Evolutionary conservation across 176 grass and related monocot genomes (phyloP).

Genomic region (Olyra latifolia): DNA sequence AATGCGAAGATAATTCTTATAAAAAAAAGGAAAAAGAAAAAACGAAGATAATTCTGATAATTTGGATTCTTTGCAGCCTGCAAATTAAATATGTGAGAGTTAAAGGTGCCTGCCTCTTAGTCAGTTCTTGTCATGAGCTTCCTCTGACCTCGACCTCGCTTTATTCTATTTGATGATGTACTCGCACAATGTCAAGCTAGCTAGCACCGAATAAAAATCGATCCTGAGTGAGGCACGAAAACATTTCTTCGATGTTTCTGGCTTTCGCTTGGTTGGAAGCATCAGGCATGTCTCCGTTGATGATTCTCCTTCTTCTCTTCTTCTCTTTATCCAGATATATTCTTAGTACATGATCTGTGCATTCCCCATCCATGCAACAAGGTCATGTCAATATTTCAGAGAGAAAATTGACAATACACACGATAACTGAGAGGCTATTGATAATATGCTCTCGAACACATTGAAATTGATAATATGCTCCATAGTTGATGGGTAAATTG

Average conservation of each 20-base stretch:
- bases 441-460: no score
- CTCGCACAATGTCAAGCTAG: not conserved
- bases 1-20: not conserved
- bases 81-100: not conserved
- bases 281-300: not conserved
- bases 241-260: slow-evolving; percentile 13
- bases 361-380: slow-evolving; percentile 23
- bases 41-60: not conserved
- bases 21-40: not conserved
- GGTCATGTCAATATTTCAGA: not conserved
- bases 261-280: slow-evolving; percentile 18
- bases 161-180: slow-evolving; percentile 15
- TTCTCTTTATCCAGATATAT: not conserved
- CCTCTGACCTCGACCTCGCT: not conserved
- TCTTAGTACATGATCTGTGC: not conserved
- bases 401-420: no score
- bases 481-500: no score
- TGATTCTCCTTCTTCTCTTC: not conserved
- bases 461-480: no score
- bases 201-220: slow-evolving; percentile 18
- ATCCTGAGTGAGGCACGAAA: not conserved
- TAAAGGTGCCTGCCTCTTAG: not conserved
- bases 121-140: slow-evolving; percentile 9
- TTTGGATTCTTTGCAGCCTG: not conserved
- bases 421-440: no score